Base-by-base conservation (phyloP, 495 filamentous ascomycete species). In the Neurospora tetraspora region DNA sequence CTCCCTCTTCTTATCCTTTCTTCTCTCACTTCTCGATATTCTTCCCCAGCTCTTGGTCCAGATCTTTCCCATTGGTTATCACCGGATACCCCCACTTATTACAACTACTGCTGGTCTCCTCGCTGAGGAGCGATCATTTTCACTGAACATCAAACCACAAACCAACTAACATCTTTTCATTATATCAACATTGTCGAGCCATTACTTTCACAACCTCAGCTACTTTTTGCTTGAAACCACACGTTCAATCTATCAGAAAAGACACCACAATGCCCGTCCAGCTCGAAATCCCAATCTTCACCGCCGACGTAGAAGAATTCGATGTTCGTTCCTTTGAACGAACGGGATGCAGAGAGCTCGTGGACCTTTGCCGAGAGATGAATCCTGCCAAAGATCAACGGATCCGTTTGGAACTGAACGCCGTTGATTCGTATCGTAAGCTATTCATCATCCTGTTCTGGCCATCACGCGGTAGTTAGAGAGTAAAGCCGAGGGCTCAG, bases 221-320 rank as follows among this genome's bases (percentile, higher is more conserved):
- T 36, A 65, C 27, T 18, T 36, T 18, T 65, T 65, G 53, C 7
- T 34, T 18, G 53, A 18, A 65, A 61, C 18, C 2, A 65, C 27
- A 9, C 27, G 27, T 65, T 65, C 53, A 4, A 3, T 12, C 14
- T 27, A 27, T 59, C 47, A 6, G 27, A 18, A 65, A 65, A 18
- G 53, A 65, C 12, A 65, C 6, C 11, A 34, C 3, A 31, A 65
- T 65, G 53, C 23, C 53, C 12, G 34, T 31, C 65, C 39, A 43
- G 6, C 79, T 85, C 5, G 84, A 85, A 75, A 76, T 85, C 36
- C 82, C 84, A 23, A 80, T 83, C 53, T 85, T 85, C 68, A 81
- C 82, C 10, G 75, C 76, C 8, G 70, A 20, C 20, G 40, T 36
- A 34, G 53, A 36, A 72, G 12, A 82, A 76, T 5, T 65, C 70